A percentile compares a stretch with the other conserved stretches of the same genome.
Evolutionary conservation across 306 rosid species (phyloP).

Genomic region (Lithocarpus polystachyus): DNA sequence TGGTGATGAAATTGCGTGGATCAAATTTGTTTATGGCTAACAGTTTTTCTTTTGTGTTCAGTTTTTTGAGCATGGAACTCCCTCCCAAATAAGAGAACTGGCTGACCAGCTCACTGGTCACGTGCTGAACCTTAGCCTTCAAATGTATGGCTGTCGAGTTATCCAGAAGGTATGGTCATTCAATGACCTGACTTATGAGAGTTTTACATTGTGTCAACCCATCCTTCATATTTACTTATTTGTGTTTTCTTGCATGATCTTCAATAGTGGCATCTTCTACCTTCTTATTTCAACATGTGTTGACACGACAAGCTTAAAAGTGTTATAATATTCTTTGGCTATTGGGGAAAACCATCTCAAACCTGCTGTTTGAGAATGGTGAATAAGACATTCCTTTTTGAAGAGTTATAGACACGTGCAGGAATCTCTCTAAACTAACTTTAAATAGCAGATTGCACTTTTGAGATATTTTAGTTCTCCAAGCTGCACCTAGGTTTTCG

Average conservation of each 20-base stretch:
- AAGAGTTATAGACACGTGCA: background rate
- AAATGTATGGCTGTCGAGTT: conserved; percentile 98
- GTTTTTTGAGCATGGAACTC: conserved; percentile 97
- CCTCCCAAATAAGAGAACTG: conserved; percentile 79
- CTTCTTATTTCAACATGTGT: background rate
- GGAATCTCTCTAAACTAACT: background rate
- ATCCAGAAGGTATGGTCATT: conserved; percentile 76
- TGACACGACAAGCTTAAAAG: background rate
- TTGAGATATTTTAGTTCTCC: background rate
- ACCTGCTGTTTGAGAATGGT: background rate
- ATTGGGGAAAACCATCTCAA: background rate
- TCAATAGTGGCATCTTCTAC: background rate
- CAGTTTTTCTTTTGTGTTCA: conserved; percentile 25
- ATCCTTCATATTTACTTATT: background rate
- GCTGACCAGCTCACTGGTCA: conserved; percentile 83
- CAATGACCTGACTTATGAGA: background rate
- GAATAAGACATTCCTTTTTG: background rate
- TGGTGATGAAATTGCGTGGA: background rate
- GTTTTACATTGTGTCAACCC: background rate
- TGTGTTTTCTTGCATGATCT: background rate
- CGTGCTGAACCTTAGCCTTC: conserved; percentile 89
- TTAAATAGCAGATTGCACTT: background rate
- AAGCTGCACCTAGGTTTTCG: background rate
- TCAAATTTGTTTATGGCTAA: background rate
- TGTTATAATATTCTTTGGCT: background rate